Conservation (phyloP, 2,329 filamentous ascomycete genomes). For the Pseudovirgaria hyperparasitica region DNA sequence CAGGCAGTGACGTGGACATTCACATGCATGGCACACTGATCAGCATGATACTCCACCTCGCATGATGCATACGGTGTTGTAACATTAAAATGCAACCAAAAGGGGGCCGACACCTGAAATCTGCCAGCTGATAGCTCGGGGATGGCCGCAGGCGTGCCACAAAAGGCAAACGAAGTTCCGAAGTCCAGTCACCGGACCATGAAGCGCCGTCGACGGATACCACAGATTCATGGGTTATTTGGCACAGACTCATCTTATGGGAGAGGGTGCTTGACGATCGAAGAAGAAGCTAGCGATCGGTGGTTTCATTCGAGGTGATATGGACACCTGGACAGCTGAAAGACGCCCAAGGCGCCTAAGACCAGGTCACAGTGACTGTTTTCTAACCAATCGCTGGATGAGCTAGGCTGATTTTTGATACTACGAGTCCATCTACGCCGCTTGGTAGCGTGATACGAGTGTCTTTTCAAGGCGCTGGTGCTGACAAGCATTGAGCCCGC, state of each 20-base stretch:
- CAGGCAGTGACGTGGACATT: constrained; percentile 3
- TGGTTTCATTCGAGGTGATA: constrained; percentile 4
- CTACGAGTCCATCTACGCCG: constrained; percentile 1
- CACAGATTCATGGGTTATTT: constrained; percentile 5
- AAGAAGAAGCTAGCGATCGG: constrained; percentile 6
- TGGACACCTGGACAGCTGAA: constrained; percentile 6
- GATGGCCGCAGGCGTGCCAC: constrained; percentile 5
- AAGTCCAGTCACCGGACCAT: constrained; percentile 6
- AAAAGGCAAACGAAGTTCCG: constrained; percentile 6
- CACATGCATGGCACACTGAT: constrained; percentile 6
- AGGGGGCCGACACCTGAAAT: constrained; percentile 6
- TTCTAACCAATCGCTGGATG: constrained; percentile 4
- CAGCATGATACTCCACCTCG: constrained; percentile 7
- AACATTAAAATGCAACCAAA: constrained; percentile 8
- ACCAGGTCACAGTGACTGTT: constrained; percentile 3
- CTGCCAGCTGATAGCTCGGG: constrained; percentile 6
- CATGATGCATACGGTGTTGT: constrained; percentile 8
- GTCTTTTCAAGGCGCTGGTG: constrained; percentile 16
- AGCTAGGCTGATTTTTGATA: constrained; percentile 6
- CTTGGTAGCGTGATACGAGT: constrained; percentile 6
- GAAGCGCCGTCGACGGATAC: constrained; percentile 4
- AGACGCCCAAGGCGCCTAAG: constrained; percentile 2
- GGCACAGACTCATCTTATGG: constrained; percentile 5
- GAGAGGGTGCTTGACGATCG: constrained; percentile 5
- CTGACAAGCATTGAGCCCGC: constrained; percentile 2